Conservation (phyloP, 2,329 filamentous ascomycete genomes). For the Penicillium concentricum region DNA sequence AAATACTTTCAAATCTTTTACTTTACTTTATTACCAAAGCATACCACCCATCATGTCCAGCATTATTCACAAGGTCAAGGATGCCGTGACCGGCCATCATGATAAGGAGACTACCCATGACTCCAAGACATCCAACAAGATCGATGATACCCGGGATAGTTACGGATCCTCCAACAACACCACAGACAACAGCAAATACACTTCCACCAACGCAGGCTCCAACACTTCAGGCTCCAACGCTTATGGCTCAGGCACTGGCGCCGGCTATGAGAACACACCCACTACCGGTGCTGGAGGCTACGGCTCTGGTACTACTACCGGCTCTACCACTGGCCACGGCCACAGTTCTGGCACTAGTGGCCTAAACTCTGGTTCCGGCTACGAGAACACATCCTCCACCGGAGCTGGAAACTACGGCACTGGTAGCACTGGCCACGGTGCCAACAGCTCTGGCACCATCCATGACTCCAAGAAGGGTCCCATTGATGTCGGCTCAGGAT, state of each 20-base stretch:
- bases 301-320: neutral
- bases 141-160: slow-evolving; percentile 4
- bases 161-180: slow-evolving; percentile 5
- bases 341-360: neutral
- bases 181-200: slow-evolving; percentile 2
- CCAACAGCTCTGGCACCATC: neutral
- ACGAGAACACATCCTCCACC: neutral
- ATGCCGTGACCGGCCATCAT: slow-evolving; percentile 40
- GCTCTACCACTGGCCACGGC: neutral
- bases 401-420: neutral
- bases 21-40: neutral
- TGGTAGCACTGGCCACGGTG: neutral
- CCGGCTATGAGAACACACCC: neutral
- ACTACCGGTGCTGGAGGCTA: neutral
- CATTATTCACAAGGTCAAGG: slow-evolving; percentile 50
- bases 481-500: neutral
- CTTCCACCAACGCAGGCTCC: neutral
- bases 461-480: slow-evolving; percentile 3
- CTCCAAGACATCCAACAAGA: slow-evolving; percentile 22
- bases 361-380: neutral
- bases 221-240: slow-evolving; percentile 5
- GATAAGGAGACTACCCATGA: slow-evolving; percentile 32
- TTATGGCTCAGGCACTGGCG: slow-evolving; percentile 8
- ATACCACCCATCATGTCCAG: slow-evolving; percentile 43
- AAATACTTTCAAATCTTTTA: neutral